These are phyloP conservation scores for Lactifluus pinguis DNA, from an alignment of 768 basidiomycete genomes.

Conservation along the genomic window DNA sequence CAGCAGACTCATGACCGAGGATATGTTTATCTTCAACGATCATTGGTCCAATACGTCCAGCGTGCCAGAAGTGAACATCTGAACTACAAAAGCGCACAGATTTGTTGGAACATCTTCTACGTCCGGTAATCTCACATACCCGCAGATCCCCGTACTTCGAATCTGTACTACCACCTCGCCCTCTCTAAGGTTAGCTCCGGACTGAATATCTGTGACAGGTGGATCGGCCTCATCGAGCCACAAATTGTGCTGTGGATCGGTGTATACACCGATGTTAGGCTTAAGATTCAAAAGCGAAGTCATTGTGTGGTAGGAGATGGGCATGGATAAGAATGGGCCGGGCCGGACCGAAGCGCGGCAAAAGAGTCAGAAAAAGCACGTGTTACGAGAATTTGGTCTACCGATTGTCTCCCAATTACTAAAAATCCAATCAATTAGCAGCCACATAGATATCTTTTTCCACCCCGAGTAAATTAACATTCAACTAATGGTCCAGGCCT, in stretches of 20 bases:
- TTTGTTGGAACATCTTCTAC: neutral
- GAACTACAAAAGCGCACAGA: constrained; percentile 33
- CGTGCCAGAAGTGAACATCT: constrained; percentile 68
- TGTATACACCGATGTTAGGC: constrained; percentile 19
- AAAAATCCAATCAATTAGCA: neutral
- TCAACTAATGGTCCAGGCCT: neutral
- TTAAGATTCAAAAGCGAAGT: constrained; percentile 2
- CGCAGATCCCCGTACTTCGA: constrained; percentile 61
- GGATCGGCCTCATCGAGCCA: constrained; percentile 27
- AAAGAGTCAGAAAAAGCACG: neutral
- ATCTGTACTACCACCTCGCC: constrained; percentile 62
- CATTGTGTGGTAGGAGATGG: neutral
- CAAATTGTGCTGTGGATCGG: constrained; percentile 17
- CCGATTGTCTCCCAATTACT: too few relatives aligned
- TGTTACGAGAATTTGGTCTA: neutral
- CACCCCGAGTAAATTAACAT: constrained; percentile 24
- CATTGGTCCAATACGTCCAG: constrained; percentile 62
- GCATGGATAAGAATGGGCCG: neutral
- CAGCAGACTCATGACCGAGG: constrained; percentile 58
- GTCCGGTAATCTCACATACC: constrained; percentile 31
- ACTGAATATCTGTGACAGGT: constrained; percentile 5
- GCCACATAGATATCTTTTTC: constrained; percentile 14
- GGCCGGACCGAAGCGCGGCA: neutral
- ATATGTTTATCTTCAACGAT: constrained; percentile 49
- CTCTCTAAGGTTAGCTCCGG: neutral